A percentile compares a stretch with the other conserved stretches of the same genome.
These are phyloP conservation scores for Dioszegia crocea DNA, from an alignment of 768 basidiomycete species.

Conservation along the genomic window DNA sequence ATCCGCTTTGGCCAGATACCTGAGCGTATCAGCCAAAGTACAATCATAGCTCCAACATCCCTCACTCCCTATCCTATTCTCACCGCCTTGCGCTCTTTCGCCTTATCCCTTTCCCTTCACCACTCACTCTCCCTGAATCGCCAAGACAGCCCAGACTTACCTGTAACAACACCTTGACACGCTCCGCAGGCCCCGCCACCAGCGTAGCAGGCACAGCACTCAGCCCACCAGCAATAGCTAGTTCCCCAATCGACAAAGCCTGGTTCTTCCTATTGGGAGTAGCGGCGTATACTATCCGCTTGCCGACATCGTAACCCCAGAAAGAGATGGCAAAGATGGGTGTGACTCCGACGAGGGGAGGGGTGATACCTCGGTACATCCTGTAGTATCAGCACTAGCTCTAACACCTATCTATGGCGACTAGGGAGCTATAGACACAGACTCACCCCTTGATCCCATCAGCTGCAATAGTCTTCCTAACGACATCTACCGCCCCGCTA, in stretches of 20 bases:
- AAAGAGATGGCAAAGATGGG: conserved; percentile 98
- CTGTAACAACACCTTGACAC: conserved; percentile 93
- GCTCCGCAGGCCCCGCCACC: conserved; percentile 90
- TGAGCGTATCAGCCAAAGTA: too few relatives aligned
- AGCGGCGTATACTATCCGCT: conserved; percentile 68
- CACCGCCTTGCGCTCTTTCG: too few relatives aligned
- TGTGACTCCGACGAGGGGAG: conserved; percentile 88
- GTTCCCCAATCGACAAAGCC: conserved; percentile 66
- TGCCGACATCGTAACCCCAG: conserved; percentile 95
- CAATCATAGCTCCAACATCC: too few relatives aligned
- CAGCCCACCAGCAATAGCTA: conserved; percentile 88
- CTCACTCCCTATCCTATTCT: too few relatives aligned
- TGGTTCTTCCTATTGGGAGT: conserved; percentile 74
- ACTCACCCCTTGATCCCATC: conserved; percentile 83
- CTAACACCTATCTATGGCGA: too few relatives aligned
- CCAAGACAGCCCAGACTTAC: conserved; percentile 53
- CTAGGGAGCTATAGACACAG: neutral
- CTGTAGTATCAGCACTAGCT: conserved; percentile 23
- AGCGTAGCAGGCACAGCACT: conserved; percentile 88
- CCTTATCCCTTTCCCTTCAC: too few relatives aligned
- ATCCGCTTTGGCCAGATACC: conserved; percentile 79
- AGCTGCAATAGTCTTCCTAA: conserved; percentile 79
- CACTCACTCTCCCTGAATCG: too few relatives aligned
- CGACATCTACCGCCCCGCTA: conserved; percentile 87
- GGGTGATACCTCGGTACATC: conserved; percentile 63